phyloP scores from a whole-genome alignment of 768 basidiomycete genomes.

The Flagelloscypha sp. region DNA sequence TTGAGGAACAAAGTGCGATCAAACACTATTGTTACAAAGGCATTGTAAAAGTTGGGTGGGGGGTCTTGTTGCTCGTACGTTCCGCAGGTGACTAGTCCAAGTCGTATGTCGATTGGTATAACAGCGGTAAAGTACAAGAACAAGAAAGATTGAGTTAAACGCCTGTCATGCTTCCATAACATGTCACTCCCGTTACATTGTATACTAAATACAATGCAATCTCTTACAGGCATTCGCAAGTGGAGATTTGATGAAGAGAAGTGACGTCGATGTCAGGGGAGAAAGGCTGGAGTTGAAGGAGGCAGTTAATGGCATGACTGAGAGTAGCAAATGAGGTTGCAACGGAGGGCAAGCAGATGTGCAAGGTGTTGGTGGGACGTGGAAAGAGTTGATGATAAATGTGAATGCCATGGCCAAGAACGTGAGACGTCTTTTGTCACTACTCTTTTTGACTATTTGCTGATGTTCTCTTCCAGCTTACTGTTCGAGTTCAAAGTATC shows the following conservation, averaged over 20 bases:
- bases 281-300: slow-evolving; percentile 87
- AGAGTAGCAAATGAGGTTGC: slow-evolving; percentile 95
- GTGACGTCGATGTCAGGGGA: slow-evolving; percentile 84
- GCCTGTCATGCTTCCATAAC: too few relatives aligned
- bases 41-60: too few relatives aligned
- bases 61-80: too few relatives aligned
- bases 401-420: slow-evolving; percentile 96
- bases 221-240: slow-evolving; percentile 90
- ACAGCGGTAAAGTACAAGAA: too few relatives aligned
- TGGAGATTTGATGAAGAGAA: slow-evolving; percentile 90
- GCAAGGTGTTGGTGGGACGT: slow-evolving; percentile 52
- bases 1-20: too few relatives aligned
- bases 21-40: too few relatives aligned
- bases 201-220: too few relatives aligned
- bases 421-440: slow-evolving; percentile 33
- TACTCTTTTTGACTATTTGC: slow-evolving; percentile 1
- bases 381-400: slow-evolving; percentile 81
- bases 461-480: slow-evolving; percentile 57
- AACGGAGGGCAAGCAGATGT: slow-evolving; percentile 62
- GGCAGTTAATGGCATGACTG: slow-evolving; percentile 95
- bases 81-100: too few relatives aligned
- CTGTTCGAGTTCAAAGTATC: slow-evolving; percentile 88
- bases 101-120: too few relatives aligned
- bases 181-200: too few relatives aligned
- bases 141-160: too few relatives aligned